phyloP scores from a whole-genome alignment of 208 protist species.

The Wallacemonas sp. region DNA sequence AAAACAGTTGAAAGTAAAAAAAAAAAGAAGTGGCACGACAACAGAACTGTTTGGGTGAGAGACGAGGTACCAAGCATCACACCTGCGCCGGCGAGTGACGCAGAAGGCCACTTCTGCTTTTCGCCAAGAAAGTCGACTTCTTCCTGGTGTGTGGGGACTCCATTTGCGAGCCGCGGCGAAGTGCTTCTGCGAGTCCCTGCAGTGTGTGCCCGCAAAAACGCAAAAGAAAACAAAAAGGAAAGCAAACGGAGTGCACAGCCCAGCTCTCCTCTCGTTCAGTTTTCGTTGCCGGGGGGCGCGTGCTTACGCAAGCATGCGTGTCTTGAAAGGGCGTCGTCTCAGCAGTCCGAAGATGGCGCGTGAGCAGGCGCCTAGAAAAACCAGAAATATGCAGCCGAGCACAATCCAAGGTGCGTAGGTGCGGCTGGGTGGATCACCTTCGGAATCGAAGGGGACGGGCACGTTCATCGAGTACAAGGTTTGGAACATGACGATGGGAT shows the following conservation, averaged over 20 bases:
- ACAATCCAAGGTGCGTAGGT: constrained; percentile 66
- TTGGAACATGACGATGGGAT: constrained; percentile 73
- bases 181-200: neutral
- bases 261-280: neutral
- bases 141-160: neutral
- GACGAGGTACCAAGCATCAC: too few relatives aligned
- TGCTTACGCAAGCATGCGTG: constrained; percentile 47
- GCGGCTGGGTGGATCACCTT: constrained; percentile 40
- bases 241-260: neutral
- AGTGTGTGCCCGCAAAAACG: neutral
- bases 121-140: constrained; percentile 8
- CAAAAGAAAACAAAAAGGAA: constrained; percentile 9
- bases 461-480: constrained; percentile 87
- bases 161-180: neutral
- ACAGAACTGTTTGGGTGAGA: neutral
- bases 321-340: constrained; percentile 48
- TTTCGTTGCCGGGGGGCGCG: neutral
- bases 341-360: constrained; percentile 39
- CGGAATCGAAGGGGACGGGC: constrained; percentile 54
- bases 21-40: neutral
- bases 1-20: constrained; percentile 7
- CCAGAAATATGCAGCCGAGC: constrained; percentile 34
- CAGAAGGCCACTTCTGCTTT: too few relatives aligned
- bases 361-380: constrained; percentile 35
- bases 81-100: too few relatives aligned